Percentiles rank a stretch among this genome's conserved stretches.
Conservation (phyloP, 345 rosid genomes). For the Moringa oleifera region DNA sequence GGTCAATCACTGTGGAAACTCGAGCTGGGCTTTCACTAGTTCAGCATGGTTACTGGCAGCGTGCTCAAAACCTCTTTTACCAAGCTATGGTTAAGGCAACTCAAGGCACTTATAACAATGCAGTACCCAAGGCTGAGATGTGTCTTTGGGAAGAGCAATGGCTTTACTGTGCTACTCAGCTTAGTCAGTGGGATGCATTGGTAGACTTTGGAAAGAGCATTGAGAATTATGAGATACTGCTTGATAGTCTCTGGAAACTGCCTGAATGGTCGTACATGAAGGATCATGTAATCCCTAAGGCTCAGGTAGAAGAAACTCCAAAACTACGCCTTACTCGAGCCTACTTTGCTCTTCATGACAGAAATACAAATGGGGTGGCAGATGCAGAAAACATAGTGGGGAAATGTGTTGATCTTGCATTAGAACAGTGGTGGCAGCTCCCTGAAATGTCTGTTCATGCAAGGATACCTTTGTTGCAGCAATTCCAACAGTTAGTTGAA, state of each 20-base stretch:
- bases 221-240: slow-evolving; percentile 93
- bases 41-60: slow-evolving; percentile 99
- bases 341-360: slow-evolving; percentile 88
- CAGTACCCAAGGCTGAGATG: slow-evolving; percentile 99
- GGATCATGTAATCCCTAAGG: slow-evolving; percentile 96
- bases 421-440: slow-evolving; percentile 99
- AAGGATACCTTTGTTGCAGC: slow-evolving; percentile 91
- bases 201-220: slow-evolving; percentile 89
- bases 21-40: slow-evolving; percentile 94
- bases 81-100: slow-evolving; percentile 99
- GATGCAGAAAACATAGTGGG: slow-evolving; percentile 91
- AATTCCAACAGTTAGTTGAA: slow-evolving; percentile 96
- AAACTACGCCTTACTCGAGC: slow-evolving; percentile 91
- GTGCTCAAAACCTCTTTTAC: slow-evolving; percentile 84
- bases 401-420: slow-evolving; percentile 94
- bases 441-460: slow-evolving; percentile 98
- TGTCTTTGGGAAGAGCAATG: slow-evolving; percentile 99
- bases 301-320: slow-evolving; percentile 99
- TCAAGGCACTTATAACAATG: slow-evolving; percentile 94
- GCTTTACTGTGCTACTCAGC: slow-evolving; percentile 91
- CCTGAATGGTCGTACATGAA: slow-evolving; percentile 95
- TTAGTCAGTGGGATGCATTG: slow-evolving; percentile 97
- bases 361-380: slow-evolving; percentile 65
- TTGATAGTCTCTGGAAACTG: slow-evolving; percentile 90
- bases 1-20: slow-evolving; percentile 91